Evolutionary conservation across 176 grass and related monocot species (phyloP), one percentile per base, ranked within the genome.

Genomic region (Hordeum marinum): DNA sequence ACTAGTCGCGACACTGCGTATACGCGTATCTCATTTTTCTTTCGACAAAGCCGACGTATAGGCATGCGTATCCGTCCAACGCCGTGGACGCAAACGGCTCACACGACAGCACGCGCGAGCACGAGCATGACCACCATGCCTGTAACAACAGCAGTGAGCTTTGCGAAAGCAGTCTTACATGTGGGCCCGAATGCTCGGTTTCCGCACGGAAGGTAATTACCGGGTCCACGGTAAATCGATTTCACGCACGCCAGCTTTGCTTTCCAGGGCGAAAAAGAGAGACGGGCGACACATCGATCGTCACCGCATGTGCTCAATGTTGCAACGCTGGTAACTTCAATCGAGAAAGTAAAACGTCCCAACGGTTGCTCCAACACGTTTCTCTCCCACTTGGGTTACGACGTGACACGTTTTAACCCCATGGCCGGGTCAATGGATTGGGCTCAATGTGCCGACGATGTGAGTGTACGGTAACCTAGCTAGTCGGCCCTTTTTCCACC

Each of bases 191-290:
- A 0, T 3, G 52, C 18, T 57, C 18, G 52, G 52, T 57, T 57
- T 57, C 0, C 41, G 18, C 23, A 45, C 18, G n/a, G 77, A 32
- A 1, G 80, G 41, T 63, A 25, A 7, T 7, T 27, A 11, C 37
- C 54, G 61, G 87, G 82, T 76, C 77, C 87, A 85, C 70, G 78
- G 78, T 77, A 72, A 43, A 71, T 71, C 62, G 71, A 82, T 85
- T 89, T 71, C 39, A 85, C 77, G 82, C 43, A 60, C 4, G 59
- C 23, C 24, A 36, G 29, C 46, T 50, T 55, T 55, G 32, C 32
- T 35, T 58, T 37, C 32, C 31, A 72, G 34, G 26, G 24, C 25
- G 54, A n/a, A 34, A 80, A 67, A 17, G 46, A 17, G 46, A 13
- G 61, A 43, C 12, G 8, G 36, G 23, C 41, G 76, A 23, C 18